Evolutionary conservation across 768 basidiomycete genomes (phyloP).

Genomic region (Lactifluus hygrophoroides): DNA sequence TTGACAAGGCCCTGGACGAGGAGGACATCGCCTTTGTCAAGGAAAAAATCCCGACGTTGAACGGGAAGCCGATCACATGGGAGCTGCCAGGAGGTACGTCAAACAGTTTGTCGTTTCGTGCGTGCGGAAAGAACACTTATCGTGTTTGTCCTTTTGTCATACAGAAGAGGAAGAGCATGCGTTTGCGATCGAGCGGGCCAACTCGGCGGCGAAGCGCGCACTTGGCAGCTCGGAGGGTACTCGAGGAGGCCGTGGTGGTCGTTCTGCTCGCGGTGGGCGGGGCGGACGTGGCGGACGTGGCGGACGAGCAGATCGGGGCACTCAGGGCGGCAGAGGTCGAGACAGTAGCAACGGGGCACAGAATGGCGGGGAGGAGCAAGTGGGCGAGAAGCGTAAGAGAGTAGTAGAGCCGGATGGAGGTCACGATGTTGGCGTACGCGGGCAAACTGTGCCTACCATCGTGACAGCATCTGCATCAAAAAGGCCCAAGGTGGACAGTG

Average conservation of each 20-base stretch:
- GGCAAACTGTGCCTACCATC: slow-evolving; percentile 46
- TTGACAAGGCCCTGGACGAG: slow-evolving; percentile 58
- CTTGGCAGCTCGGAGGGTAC: slow-evolving; percentile 22
- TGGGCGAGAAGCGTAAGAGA: slow-evolving; percentile 71
- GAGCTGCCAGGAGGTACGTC: slow-evolving; percentile 47
- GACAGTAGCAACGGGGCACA: slow-evolving; percentile 19
- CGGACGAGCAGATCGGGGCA: slow-evolving; percentile 29
- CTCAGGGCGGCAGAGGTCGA: slow-evolving; percentile 21
- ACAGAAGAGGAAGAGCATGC: slow-evolving; percentile 63
- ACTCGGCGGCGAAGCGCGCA: slow-evolving; percentile 51
- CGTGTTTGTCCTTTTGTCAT: background rate
- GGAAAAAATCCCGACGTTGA: slow-evolving; percentile 54
- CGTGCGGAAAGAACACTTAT: background rate
- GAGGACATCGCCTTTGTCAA: slow-evolving; percentile 67
- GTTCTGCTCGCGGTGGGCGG: slow-evolving; percentile 30
- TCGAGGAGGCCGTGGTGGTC: slow-evolving; percentile 40
- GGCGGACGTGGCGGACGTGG: slow-evolving; percentile 22
- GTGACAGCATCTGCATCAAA: slow-evolving; percentile 26
- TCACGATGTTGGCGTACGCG: slow-evolving; percentile 56
- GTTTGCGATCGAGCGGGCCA: slow-evolving; percentile 69
- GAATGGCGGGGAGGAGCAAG: slow-evolving; percentile 33
- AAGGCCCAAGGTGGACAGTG: slow-evolving; percentile 35
- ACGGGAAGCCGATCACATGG: slow-evolving; percentile 60
- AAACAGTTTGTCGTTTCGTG: background rate
- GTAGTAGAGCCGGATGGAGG: slow-evolving; percentile 74